These are phyloP conservation scores for Monilinia polystroma DNA, from an alignment of 2,329 filamentous ascomycete species.

Conservation along the genomic window DNA sequence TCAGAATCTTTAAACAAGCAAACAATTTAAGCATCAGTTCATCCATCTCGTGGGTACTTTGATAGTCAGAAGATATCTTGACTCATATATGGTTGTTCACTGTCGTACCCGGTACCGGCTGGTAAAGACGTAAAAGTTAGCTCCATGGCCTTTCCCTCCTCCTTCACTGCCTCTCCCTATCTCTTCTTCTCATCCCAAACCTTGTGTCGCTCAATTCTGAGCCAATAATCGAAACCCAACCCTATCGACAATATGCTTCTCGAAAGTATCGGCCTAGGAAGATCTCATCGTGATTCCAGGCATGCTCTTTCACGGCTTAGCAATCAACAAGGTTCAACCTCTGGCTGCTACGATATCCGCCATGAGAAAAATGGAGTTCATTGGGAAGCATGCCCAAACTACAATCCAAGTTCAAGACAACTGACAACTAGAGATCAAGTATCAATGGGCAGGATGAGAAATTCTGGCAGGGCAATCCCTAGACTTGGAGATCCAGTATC, in stretches of 20 bases:
- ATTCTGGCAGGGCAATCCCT: neutral
- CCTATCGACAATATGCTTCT: neutral
- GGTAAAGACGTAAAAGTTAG: neutral
- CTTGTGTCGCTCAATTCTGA: neutral
- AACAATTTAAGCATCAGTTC: slow-evolving; percentile 7
- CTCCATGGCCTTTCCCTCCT: neutral
- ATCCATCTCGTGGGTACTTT: neutral
- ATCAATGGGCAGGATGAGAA: neutral
- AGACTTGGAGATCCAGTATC: neutral
- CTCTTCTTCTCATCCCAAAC: neutral
- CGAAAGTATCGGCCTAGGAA: slow-evolving; percentile 3
- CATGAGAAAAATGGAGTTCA: slow-evolving; percentile 20
- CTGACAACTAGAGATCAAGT: slow-evolving; percentile 13
- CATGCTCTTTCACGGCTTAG: slow-evolving; percentile 13
- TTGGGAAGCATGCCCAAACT: slow-evolving; percentile 21
- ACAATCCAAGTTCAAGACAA: slow-evolving; percentile 1
- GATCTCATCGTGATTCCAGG: slow-evolving; percentile 17
- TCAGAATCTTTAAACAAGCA: slow-evolving; percentile 9
- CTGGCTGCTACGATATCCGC: slow-evolving; percentile 16
- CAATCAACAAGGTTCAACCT: neutral
- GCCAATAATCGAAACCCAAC: slow-evolving; percentile 7
- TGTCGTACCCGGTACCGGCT: slow-evolving; percentile 17
- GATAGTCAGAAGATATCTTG: slow-evolving; percentile 12
- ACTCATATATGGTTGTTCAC: slow-evolving; percentile 4
- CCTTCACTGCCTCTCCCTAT: neutral